Evolutionary conservation across 164 flowering plant genomes (phyloP).

Genomic region (Nymphaea thermarum): DNA sequence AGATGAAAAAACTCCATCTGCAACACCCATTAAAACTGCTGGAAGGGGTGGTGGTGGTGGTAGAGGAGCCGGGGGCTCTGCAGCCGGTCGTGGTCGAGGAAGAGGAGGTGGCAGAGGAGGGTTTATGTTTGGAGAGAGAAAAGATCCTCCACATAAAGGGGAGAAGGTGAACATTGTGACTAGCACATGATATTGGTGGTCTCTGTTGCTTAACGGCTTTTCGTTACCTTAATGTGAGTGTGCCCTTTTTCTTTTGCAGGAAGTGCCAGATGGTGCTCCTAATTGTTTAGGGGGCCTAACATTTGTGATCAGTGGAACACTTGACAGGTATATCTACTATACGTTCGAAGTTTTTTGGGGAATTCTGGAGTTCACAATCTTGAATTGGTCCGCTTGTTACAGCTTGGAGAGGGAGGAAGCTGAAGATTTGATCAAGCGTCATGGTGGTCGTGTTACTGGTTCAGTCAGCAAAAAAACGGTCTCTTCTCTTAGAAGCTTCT

Average conservation of each 20-base stretch:
- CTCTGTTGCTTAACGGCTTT: background rate
- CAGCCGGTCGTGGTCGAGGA: slow-evolving; percentile 38
- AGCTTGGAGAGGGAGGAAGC: slow-evolving; percentile 99
- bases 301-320: slow-evolving; percentile 96
- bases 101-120: slow-evolving; percentile 86
- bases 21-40: slow-evolving; percentile 21
- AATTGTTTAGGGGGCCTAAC: slow-evolving; percentile 79
- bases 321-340: slow-evolving; percentile 61
- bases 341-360: background rate
- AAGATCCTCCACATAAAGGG: slow-evolving; percentile 98
- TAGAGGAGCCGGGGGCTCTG: slow-evolving; percentile 11
- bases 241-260: slow-evolving; percentile 34
- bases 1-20: slow-evolving; percentile 15
- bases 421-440: slow-evolving; percentile 86
- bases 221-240: background rate
- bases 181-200: background rate
- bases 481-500: slow-evolving; percentile 2
- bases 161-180: slow-evolving; percentile 46
- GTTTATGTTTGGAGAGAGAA: slow-evolving; percentile 91
- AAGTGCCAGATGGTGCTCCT: slow-evolving; percentile 90
- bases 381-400: slow-evolving; percentile 7
- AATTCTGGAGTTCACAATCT: background rate
- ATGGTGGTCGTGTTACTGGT: slow-evolving; percentile 95
- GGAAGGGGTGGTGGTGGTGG: slow-evolving; percentile 47
- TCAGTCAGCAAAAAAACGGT: slow-evolving; percentile 97